phyloP scores from a whole-genome alignment of 371 early-diverging fungal genomes.

The Basidiobolus meristosporus region DNA sequence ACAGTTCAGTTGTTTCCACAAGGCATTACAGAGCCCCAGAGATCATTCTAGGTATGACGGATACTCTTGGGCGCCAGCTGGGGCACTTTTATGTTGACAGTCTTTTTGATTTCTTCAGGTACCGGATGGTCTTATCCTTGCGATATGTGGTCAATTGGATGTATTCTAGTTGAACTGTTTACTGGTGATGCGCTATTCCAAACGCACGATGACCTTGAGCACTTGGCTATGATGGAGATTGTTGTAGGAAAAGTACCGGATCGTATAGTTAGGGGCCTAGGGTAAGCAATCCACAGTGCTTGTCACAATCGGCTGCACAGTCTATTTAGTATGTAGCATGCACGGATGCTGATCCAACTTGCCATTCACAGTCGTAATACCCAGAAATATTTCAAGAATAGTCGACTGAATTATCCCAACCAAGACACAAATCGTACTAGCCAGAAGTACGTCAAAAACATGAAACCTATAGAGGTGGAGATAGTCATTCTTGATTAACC shows the following conservation, averaged over 20 bases:
- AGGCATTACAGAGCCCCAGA: constrained; percentile 95
- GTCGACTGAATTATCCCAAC: constrained; percentile 42
- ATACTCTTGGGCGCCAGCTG: not conserved
- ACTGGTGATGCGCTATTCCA: constrained; percentile 92
- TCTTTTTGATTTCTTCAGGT: constrained; percentile 8
- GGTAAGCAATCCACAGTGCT: too few species aligned
- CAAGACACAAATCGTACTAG: constrained; percentile 34
- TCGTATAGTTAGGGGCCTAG: constrained; percentile 12
- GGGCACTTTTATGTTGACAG: not conserved
- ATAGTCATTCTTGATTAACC: too few species aligned
- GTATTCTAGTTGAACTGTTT: constrained; percentile 83
- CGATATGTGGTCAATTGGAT: constrained; percentile 95
- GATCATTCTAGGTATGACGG: constrained; percentile 55
- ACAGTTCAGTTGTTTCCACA: constrained; percentile 75
- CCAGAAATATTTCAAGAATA: constrained; percentile 28
- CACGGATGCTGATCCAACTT: not conserved
- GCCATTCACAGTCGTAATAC: constrained; percentile 7
- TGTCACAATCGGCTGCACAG: not conserved
- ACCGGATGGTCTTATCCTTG: constrained; percentile 90
- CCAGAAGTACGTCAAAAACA: constrained; percentile 39
- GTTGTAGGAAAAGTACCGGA: constrained; percentile 31
- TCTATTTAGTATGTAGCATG: not conserved
- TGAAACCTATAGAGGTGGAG: constrained; percentile 37
- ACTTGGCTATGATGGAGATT: constrained; percentile 51
- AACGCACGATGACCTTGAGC: constrained; percentile 70